A percentile compares a stretch with the other conserved stretches of the same genome.
These are phyloP conservation scores for Lepidium sativum DNA, from an alignment of 345 rosid species.

Conservation along the genomic window DNA sequence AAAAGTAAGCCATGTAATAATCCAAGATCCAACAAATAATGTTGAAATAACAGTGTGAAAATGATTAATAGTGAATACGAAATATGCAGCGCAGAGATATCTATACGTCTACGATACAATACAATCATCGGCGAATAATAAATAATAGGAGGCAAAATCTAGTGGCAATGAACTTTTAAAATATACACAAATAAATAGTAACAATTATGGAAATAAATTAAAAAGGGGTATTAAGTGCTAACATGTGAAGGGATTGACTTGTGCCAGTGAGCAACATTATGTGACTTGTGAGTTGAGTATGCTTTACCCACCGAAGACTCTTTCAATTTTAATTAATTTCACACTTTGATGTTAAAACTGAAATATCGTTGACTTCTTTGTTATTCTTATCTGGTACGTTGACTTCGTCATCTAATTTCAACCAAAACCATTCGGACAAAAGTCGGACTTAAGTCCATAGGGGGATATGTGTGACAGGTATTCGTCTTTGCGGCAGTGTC, in stretches of 20 bases:
- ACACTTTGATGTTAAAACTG: neutral
- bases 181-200: neutral
- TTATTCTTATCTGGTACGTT: neutral
- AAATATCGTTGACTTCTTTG: neutral
- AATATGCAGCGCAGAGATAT: neutral
- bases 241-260: slow-evolving; percentile 29
- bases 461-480: no score
- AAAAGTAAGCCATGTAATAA: neutral
- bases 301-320: slow-evolving; percentile 18
- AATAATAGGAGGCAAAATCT: slow-evolving; percentile 5
- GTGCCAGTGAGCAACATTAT: slow-evolving; percentile 6
- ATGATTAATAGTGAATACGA: neutral
- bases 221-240: slow-evolving; percentile 19
- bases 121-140: slow-evolving; percentile 3
- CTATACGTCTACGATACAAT: neutral
- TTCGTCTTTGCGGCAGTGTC: no score
- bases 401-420: neutral
- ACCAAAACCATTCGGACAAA: no score
- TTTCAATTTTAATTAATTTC: slow-evolving; percentile 2
- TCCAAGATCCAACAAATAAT: neutral
- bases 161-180: slow-evolving; percentile 8
- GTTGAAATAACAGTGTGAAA: neutral
- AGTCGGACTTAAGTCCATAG: no score
- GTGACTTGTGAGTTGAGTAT: neutral
- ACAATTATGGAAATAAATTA: neutral